Base-by-base conservation (phyloP, 805 yeast genomes). In the Metschnikowia cerradonensis region DNA sequence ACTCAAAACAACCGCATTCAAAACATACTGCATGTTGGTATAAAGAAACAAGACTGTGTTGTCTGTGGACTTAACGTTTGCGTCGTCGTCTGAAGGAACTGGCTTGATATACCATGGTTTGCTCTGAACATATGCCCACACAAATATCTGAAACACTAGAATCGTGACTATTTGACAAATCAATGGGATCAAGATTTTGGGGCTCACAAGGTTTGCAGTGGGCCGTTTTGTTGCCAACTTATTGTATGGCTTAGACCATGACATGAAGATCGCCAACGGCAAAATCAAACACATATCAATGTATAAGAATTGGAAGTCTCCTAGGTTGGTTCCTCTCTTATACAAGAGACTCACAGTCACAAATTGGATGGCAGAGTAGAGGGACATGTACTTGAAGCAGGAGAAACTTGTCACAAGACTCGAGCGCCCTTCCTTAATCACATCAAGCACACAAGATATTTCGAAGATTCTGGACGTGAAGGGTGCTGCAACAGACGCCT, bases 401-500 rank as follows among this genome's bases (percentile, higher is more conserved):
- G 96, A 85, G 69, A 94, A 94, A 55, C 96, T 87, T 1, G 99
- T 94, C 17, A 91, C 96, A 63, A 94, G 73, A 19, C 97, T 86
- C 1, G 97, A 95, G 54, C 99, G 78, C 3, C 99, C 99, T 66
- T 94, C 98, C 60, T 82, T 84, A 52, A 94, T 89, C 3, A 94
- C 94, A 64, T 89, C 90, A 57, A 90, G 71, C 22, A 92, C 96
- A 72, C 99, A 94, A 3, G 96, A 82, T 40, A 94, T 90, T 58
- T 94, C 96, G 69, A 95, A 94, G 1, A 80, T 67, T 39, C 95
- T 78, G 1, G 96, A 89, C 0, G 99, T 94, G 66, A 94, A 94
- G 3, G 99, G 99, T 0, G 99, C 99, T 0, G 99, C 99, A 15
- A 94, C 97, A 3, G 96, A 88, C 0, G 99, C 99, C 65, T 94